Percentiles rank a stretch among this genome's conserved stretches.
Evolutionary conservation across 768 basidiomycete species (phyloP).

Genomic region (Mycena epipterygia): DNA sequence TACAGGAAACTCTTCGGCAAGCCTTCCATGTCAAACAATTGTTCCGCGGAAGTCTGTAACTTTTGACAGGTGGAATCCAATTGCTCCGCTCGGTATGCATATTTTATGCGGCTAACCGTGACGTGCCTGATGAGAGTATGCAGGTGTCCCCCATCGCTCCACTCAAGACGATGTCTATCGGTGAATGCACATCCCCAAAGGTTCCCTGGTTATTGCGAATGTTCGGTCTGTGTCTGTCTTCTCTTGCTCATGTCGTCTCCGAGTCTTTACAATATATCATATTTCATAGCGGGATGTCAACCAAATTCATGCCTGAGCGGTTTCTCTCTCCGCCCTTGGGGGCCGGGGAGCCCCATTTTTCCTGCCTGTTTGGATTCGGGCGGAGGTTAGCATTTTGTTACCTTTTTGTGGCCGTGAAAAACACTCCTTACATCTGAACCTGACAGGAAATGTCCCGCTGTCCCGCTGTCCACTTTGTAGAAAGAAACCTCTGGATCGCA

Average conservation of each 20-base stretch:
- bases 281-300: conserved; percentile 21
- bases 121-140: not conserved
- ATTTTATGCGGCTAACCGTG: not conserved
- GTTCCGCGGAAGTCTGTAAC: not conserved
- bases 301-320: conserved; percentile 10
- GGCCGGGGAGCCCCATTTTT: conserved; percentile 13
- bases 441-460: conserved; percentile 9
- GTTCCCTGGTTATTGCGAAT: conserved; percentile 50
- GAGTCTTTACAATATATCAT: conserved; percentile 20
- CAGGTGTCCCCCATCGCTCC: conserved; percentile 48
- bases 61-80: conserved; percentile 33
- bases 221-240: conserved; percentile 43
- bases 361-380: conserved; percentile 19
- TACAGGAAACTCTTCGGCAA: conserved; percentile 37
- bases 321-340: conserved; percentile 2
- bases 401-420: not conserved
- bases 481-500: conserved; percentile 20
- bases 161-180: conserved; percentile 50
- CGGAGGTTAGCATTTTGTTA: conserved; percentile 10
- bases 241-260: conserved; percentile 14
- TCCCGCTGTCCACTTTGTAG: not conserved
- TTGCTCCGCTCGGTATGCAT: conserved; percentile 30
- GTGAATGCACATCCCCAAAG: conserved; percentile 51
- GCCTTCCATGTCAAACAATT: conserved; percentile 6
- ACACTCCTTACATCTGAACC: conserved; percentile 11